Evolutionary conservation across 2,329 filamentous ascomycete species (phyloP).

Genomic region (Clarireedia paspali): DNA sequence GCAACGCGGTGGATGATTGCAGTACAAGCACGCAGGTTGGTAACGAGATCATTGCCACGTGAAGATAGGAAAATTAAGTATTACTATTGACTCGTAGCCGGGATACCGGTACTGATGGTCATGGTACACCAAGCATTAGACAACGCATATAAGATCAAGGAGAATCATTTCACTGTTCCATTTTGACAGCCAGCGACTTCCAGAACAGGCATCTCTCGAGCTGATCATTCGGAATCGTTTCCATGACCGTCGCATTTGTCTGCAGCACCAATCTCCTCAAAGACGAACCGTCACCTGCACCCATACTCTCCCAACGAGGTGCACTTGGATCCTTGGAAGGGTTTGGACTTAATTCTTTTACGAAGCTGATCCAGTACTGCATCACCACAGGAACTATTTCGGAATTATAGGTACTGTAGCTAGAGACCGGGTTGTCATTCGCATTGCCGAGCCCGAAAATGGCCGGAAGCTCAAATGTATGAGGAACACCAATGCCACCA

Average conservation of each 20-base stretch:
- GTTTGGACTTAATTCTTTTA: conserved; percentile 33
- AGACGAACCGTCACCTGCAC: conserved; percentile 10
- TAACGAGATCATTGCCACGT: no score
- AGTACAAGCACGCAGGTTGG: no score
- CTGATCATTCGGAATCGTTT: conserved; percentile 20
- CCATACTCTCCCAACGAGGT: conserved; percentile 26
- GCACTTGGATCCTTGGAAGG: conserved; percentile 25
- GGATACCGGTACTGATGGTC: no score
- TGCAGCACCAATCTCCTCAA: conserved; percentile 21
- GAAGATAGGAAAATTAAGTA: no score
- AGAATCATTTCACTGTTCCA: not conserved
- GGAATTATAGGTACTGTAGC: conserved; percentile 28
- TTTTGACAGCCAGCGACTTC: conserved; percentile 8
- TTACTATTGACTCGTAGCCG: no score
- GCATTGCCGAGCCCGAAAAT: conserved; percentile 33
- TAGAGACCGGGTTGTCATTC: conserved; percentile 26
- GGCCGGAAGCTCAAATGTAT: conserved; percentile 31
- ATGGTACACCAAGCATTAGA: no score
- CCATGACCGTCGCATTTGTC: conserved; percentile 23
- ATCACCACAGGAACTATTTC: conserved; percentile 30
- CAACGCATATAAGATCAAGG: no score
- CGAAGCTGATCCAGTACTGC: conserved; percentile 39
- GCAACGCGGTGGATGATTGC: no score
- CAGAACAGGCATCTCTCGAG: conserved; percentile 23
- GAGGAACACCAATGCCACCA: conserved; percentile 31